Percentiles rank a stretch among this genome's conserved stretches.
Evolutionary conservation across 2,329 filamentous ascomycete genomes (phyloP).

Genomic region (Fusarium tuaranense): DNA sequence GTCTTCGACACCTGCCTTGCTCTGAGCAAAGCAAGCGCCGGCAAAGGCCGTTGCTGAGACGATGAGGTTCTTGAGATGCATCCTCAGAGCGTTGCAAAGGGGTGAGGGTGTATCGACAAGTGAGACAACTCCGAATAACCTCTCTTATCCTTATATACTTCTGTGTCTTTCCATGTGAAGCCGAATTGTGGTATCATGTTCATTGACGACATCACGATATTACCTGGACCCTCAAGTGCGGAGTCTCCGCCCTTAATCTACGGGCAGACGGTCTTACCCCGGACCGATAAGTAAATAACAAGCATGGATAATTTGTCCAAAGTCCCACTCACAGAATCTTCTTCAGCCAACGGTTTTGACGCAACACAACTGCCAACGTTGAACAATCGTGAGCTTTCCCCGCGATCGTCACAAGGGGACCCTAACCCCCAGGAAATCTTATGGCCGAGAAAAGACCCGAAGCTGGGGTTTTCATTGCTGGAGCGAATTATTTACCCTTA

Average conservation of each 20-base stretch:
- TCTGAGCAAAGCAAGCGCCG: constrained; percentile 33
- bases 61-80: constrained; percentile 36
- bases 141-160: neutral
- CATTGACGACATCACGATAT: neutral
- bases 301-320: neutral
- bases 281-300: neutral
- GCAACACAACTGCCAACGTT: neutral
- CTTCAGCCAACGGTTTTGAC: neutral
- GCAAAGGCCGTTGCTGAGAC: constrained; percentile 19
- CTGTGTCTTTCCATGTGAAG: neutral
- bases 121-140: neutral
- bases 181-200: neutral
- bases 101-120: neutral
- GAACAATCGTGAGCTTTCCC: neutral
- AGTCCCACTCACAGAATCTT: neutral
- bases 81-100: constrained; percentile 4
- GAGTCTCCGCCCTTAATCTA: neutral
- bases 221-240: neutral
- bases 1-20: constrained; percentile 32
- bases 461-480: neutral
- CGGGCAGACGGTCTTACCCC: neutral
- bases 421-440: neutral
- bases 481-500: neutral
- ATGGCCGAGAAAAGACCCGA: neutral
- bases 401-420: neutral